Conservation (phyloP, 2,329 filamentous ascomycete genomes). For the Aspergillus fumigatus region DNA sequence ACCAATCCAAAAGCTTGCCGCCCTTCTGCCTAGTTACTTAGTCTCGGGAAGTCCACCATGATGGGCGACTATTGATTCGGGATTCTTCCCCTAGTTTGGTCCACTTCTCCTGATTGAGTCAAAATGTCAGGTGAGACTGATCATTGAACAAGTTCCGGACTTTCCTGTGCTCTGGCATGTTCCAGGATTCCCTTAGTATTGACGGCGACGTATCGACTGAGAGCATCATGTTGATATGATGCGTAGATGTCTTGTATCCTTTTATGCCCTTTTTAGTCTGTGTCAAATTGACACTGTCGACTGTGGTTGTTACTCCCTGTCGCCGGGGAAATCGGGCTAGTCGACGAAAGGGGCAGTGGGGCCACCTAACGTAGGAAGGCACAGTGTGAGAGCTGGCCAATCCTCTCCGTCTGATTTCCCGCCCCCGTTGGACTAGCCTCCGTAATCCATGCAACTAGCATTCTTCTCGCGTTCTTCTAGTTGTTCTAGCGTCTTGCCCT, state of each 20-base stretch:
- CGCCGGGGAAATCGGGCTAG: constrained; percentile 13
- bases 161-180: background rate
- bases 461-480: constrained; percentile 18
- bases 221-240: background rate
- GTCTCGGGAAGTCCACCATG: constrained; percentile 9
- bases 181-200: background rate
- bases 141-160: background rate
- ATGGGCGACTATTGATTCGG: constrained; percentile 13
- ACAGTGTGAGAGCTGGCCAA: constrained; percentile 9
- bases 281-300: background rate
- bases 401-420: constrained; percentile 12
- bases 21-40: constrained; percentile 6
- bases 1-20: constrained; percentile 13
- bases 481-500: constrained; percentile 19
- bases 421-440: constrained; percentile 11
- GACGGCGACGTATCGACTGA: background rate
- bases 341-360: constrained; percentile 15
- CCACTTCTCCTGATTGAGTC: constrained; percentile 16
- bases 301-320: constrained; percentile 7
- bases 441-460: constrained; percentile 14
- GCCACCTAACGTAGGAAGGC: constrained; percentile 1
- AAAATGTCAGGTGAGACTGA: constrained; percentile 7
- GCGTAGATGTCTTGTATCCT: background rate
- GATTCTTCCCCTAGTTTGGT: constrained; percentile 2
- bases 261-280: constrained; percentile 1